Percentiles rank a stretch among this genome's conserved stretches.
phyloP scores from a whole-genome alignment of 1,284 basidiomycete species.

The Erythrobasidium hasegawianum region DNA sequence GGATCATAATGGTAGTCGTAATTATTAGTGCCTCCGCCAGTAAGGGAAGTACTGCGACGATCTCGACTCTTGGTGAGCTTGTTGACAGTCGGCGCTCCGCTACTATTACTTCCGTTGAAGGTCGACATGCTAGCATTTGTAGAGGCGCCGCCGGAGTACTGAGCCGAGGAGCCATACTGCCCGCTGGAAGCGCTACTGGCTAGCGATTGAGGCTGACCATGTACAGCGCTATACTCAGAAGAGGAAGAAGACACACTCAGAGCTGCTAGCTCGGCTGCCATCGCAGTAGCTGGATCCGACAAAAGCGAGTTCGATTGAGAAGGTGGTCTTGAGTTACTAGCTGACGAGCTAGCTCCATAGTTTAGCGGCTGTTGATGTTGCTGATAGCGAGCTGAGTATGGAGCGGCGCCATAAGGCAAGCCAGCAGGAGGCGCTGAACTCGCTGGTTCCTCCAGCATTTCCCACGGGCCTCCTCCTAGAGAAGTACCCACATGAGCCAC shows the following conservation, averaged over 20 bases:
- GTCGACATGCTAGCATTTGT: too few species aligned
- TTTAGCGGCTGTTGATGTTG: neutral
- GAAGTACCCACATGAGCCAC: neutral
- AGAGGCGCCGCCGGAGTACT: neutral
- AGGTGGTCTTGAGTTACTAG: too few species aligned
- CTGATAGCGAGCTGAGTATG: neutral
- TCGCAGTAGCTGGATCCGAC: constrained; percentile 24
- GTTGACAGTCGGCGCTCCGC: neutral
- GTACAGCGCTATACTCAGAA: neutral
- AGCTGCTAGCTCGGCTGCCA: constrained; percentile 29
- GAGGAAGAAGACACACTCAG: constrained; percentile 9
- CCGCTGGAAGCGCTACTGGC: neutral
- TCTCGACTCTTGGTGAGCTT: constrained; percentile 28
- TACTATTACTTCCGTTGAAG: neutral
- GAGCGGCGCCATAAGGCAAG: neutral
- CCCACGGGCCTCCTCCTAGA: constrained; percentile 10
- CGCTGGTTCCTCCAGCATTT: constrained; percentile 4
- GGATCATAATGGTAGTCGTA: neutral
- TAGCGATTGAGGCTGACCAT: neutral
- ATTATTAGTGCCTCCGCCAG: neutral
- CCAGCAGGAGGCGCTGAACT: neutral
- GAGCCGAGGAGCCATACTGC: neutral
- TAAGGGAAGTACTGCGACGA: constrained; percentile 16
- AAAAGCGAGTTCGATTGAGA: constrained; percentile 9
- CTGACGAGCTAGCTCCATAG: neutral